Evolutionary conservation across 345 rosid genomes (phyloP), one percentile per base, ranked within the genome.

Genomic region (Litchi chinensis): DNA sequence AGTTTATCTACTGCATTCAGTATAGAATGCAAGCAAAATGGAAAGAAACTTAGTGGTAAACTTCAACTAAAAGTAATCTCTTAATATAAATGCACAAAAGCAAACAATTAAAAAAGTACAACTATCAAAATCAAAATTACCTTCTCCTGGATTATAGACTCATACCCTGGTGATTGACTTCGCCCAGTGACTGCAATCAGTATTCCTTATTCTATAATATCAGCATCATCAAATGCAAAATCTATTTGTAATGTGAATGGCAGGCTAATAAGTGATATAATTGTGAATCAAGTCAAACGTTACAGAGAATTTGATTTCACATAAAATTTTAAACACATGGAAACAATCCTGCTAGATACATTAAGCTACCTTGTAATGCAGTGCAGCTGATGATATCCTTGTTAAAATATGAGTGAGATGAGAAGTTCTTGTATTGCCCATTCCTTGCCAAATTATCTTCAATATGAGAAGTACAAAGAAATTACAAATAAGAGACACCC

Each of bases 201-300:
- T 5, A 94, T 86, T 71, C 78, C 80, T 84, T 94, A 91, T 84
- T 94, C 97, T 80, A 94, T 79, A 56, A 89, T 83, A 85, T 94
- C 96, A 90, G 93, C 95, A 84, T 92, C 97, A 83, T 87, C 91
- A 87, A 92, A 94, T 78, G 95, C 90, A 79, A 94, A 85, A 88
- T 92, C 97, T 76, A 94, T 92, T 95, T 92, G 83, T 85, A 90
- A 46, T 46, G 12, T 4, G 0, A 63, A 78, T 77, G 28, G 76
- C 21, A 71, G 82, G 64, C 65, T 65, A 74, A 76, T 11, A 26
- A 70, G 54, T 74, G 72, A 68, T 68, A 50, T 28, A 8, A 46
- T 7, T 7, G 52, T 11, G 8, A 46, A 46, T 11, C 2, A 0
- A 46, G 8, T 46, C 8, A 46, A 46, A 46, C 52, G 10, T 46